Base-by-base conservation (phyloP, 768 basidiomycete genomes). In the Panaeolus cyanescens region DNA sequence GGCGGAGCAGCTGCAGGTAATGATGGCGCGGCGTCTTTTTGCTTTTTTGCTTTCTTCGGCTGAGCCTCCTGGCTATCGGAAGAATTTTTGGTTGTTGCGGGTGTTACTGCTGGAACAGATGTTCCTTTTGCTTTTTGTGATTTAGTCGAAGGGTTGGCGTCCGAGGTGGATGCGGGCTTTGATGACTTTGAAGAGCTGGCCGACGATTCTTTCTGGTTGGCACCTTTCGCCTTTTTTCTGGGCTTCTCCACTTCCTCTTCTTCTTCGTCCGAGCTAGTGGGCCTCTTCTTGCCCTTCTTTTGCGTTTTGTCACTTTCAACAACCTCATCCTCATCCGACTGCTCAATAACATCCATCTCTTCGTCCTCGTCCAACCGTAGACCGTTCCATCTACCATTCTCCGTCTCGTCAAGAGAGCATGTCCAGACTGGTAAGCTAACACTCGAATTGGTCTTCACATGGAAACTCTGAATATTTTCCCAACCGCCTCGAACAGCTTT, bases 401-500 rank as follows among this genome's bases (percentile, higher is more conserved):
- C 82, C 3, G 70, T 75, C 12, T 77, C 83, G 31, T 87, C 86
- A n/a, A 97, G 80, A 5, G 82, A 77, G 72, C 90, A 92, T 20
- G 80, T 84, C 94, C 95, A 99, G 70, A 99, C 88, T 4, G 97
- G 97, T n/a, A 99, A 75, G 65, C 89, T 86, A 32, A 88, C 80
- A 56, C 91, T 93, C 10, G 85, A 85, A 65, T 87, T 92, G 1
- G 95, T 96, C 76, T 99, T 99, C 77, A 99, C 86, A 65, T 93
- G 84, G 19, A 99, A 74, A 60, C 86, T 89, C 68, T 96, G 93
- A 56, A 99, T 80, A 73, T 98, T 97, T 57, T 90, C 89, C 95
- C 96, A 99, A 28, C 86, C 88, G 53, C 86, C 90, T 60, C 86
- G 86, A 68, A 98, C 85, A 54, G 82, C 81, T 59, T 85, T 76